Evolutionary conservation across 2,329 filamentous ascomycete genomes (phyloP).

Genomic region (Kalaharituber pfeilii): DNA sequence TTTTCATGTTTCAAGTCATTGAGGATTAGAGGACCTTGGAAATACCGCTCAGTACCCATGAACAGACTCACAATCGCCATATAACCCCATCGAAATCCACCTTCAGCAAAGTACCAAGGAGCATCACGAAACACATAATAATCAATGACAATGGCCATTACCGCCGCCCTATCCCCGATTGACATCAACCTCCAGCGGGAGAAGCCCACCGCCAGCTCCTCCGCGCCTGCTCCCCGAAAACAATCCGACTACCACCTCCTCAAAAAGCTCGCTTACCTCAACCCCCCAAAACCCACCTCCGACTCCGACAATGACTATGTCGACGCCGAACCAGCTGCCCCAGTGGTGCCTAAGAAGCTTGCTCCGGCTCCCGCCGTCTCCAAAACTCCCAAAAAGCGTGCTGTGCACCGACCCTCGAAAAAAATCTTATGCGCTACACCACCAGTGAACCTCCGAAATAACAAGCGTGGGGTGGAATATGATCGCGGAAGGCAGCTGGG

Average conservation of each 20-base stretch:
- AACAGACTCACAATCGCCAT: no score
- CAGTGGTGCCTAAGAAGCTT: constrained; percentile 9
- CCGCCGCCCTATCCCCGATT: neutral
- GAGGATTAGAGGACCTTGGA: no score
- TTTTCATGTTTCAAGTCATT: no score
- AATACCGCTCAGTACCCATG: no score
- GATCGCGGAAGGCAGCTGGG: constrained; percentile 20
- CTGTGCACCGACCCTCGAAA: constrained; percentile 13
- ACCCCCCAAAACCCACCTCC: constrained; percentile 6
- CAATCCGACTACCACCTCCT: constrained; percentile 20
- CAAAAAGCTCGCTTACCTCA: constrained; percentile 7
- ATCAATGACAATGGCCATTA: neutral
- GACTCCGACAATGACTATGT: constrained; percentile 3
- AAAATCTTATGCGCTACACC: constrained; percentile 22
- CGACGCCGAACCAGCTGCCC: constrained; percentile 3
- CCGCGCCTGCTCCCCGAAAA: constrained; percentile 5
- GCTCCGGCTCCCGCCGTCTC: constrained; percentile 6
- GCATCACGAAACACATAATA: no score
- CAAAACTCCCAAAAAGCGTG: constrained; percentile 7
- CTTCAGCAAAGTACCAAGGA: no score
- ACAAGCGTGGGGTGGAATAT: constrained; percentile 20
- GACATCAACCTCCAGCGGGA: neutral
- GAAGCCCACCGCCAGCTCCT: neutral
- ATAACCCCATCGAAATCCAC: no score
- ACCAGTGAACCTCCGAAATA: constrained; percentile 20